Evolutionary conservation across 768 basidiomycete genomes (phyloP).

Genomic region (Amanita inopinata): DNA sequence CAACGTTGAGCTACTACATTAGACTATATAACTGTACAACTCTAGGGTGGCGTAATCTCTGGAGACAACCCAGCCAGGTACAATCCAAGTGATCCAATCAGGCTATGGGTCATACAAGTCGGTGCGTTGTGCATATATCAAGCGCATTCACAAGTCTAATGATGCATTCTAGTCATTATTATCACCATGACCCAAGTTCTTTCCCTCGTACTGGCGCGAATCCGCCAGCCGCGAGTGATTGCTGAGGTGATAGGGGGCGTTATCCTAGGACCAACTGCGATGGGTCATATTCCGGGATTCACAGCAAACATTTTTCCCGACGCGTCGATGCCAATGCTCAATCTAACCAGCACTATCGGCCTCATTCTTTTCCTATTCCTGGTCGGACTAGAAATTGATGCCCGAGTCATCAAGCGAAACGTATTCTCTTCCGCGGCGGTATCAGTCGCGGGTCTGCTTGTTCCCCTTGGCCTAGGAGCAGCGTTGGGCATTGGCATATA

Average conservation of each 20-base stretch:
- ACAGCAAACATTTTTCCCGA: constrained; percentile 48
- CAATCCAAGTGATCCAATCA: constrained; percentile 57
- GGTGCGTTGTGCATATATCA: constrained; percentile 28
- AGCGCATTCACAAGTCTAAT: constrained; percentile 6
- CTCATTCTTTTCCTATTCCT: constrained; percentile 75
- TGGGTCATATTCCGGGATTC: constrained; percentile 77
- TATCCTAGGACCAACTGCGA: constrained; percentile 66
- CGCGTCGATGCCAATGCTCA: constrained; percentile 44
- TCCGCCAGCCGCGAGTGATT: constrained; percentile 89
- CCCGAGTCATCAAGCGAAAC: constrained; percentile 57
- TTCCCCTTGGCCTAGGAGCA: constrained; percentile 79
- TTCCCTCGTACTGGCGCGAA: constrained; percentile 47
- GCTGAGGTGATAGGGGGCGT: constrained; percentile 90
- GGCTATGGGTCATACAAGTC: constrained; percentile 70
- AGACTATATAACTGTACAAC: background rate
- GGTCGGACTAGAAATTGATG: constrained; percentile 79
- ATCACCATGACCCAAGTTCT: constrained; percentile 71
- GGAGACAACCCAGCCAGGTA: constrained; percentile 65
- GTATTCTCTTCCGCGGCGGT: constrained; percentile 45
- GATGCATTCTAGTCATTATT: constrained; percentile 53
- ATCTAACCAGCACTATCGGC: constrained; percentile 67
- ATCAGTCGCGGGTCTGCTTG: constrained; percentile 54
- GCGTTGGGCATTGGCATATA: constrained; percentile 69
- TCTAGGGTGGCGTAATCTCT: constrained; percentile 65
- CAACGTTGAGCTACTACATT: background rate